A percentile compares a stretch with the other conserved stretches of the same genome.
Conservation (phyloP, 176 grass and related monocot genomes). For the Rhynchospora tenuis region DNA sequence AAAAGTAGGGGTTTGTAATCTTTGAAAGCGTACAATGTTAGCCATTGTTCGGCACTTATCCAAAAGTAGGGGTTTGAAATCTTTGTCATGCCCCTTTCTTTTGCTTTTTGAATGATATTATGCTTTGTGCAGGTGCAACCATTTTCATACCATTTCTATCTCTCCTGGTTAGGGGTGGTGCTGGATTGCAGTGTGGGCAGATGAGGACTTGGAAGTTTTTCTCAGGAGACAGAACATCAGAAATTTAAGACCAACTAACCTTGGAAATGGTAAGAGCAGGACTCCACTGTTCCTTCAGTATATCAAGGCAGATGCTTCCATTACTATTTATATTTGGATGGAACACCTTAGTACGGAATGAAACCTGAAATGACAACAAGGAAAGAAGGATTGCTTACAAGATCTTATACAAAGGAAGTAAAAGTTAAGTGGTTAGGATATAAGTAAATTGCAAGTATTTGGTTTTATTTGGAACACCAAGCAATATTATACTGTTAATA, state of each 20-base stretch:
- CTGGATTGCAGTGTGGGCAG: background rate
- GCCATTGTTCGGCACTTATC: no score
- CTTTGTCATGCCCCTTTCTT: background rate
- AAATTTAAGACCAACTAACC: constrained; percentile 26
- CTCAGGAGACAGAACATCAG: background rate
- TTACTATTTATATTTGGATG: constrained; percentile 91
- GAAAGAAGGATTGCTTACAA: background rate
- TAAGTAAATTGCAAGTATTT: background rate
- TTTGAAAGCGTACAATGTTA: no score
- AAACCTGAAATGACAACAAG: constrained; percentile 42
- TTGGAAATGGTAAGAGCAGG: constrained; percentile 85
- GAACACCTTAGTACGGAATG: constrained; percentile 89
- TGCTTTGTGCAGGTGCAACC: background rate
- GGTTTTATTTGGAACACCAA: background rate
- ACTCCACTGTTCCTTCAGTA: constrained; percentile 90
- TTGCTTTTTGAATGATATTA: background rate
- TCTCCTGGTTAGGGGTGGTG: background rate
- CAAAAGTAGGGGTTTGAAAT: background rate
- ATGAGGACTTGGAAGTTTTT: background rate
- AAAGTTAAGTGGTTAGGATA: background rate
- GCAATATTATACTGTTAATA: background rate
- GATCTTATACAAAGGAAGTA: background rate
- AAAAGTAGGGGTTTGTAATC: no score
- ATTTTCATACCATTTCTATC: background rate
- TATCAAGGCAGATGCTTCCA: constrained; percentile 84